These are phyloP conservation scores for Ascosphaera pollenicola DNA, from an alignment of 2,329 filamentous ascomycete species.

Conservation along the genomic window DNA sequence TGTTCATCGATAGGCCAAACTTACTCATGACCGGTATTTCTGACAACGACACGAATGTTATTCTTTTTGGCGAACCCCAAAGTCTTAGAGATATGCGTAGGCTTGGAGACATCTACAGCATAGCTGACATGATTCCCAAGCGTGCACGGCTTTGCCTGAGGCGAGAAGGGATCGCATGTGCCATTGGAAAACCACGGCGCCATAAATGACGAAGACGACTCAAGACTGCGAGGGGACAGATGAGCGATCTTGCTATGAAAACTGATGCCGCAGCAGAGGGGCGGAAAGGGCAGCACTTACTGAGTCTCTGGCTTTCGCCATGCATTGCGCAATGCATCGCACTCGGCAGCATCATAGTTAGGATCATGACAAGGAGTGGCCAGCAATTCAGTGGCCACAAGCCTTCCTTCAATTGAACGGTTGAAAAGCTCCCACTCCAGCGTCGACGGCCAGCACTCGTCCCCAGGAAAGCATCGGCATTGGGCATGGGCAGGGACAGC, in stretches of 20 bases:
- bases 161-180: slow-evolving; percentile 22
- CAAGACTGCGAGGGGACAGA: no score
- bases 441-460: slow-evolving; percentile 30
- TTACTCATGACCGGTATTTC: slow-evolving; percentile 35
- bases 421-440: slow-evolving; percentile 30
- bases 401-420: slow-evolving; percentile 24
- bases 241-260: no score
- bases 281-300: no score
- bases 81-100: slow-evolving; percentile 8
- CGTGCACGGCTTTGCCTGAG: slow-evolving; percentile 10
- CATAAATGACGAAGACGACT: slow-evolving; percentile 12
- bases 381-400: slow-evolving; percentile 31
- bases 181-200: slow-evolving; percentile 16
- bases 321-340: slow-evolving; percentile 16
- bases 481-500: no score
- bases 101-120: slow-evolving; percentile 13
- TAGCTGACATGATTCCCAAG: slow-evolving; percentile 13
- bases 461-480: slow-evolving; percentile 25
- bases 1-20: no score
- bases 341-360: slow-evolving; percentile 24
- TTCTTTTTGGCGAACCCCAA: slow-evolving; percentile 8
- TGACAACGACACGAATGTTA: slow-evolving; percentile 23
- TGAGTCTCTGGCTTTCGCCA: slow-evolving; percentile 27
- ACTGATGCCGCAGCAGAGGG: no score
- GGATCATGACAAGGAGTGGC: slow-evolving; percentile 30